Evolutionary conservation across 1,139 yeast species (phyloP).

Genomic region (Yamadazyma pseudoaaseri): DNA sequence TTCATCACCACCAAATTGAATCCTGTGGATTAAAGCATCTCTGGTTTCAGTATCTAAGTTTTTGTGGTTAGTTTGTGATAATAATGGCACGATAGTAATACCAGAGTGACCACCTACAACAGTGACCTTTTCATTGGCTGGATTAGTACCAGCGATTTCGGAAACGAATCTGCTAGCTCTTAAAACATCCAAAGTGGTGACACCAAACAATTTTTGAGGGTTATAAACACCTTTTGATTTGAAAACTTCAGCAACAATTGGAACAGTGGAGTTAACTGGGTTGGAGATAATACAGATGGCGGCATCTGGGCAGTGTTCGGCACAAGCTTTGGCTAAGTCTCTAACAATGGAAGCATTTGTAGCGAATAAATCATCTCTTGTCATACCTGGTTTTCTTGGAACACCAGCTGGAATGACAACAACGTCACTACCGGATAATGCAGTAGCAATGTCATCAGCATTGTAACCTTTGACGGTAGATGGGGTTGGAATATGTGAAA

Average conservation of each 20-base stretch:
- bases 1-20: conserved; percentile 97
- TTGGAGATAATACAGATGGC: conserved; percentile 80
- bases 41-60: conserved; percentile 51
- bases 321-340: conserved; percentile 79
- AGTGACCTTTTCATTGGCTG: conserved; percentile 63
- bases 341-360: conserved; percentile 90
- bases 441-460: conserved; percentile 59
- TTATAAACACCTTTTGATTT: conserved; percentile 73
- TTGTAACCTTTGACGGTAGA: conserved; percentile 68
- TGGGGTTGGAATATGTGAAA: conserved; percentile 85
- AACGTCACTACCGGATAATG: conserved; percentile 70
- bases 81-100: conserved; percentile 86
- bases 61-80: conserved; percentile 62
- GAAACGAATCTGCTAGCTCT: conserved; percentile 84
- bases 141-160: conserved; percentile 54
- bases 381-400: conserved; percentile 98
- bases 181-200: conserved; percentile 87
- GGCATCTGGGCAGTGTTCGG: conserved; percentile 71
- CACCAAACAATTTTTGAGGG: conserved; percentile 84
- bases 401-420: conserved; percentile 95
- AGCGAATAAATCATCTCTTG: conserved; percentile 91
- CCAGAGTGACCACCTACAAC: conserved; percentile 98
- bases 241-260: conserved; percentile 84
- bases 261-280: conserved; percentile 96
- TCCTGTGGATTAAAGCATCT: conserved; percentile 76